A percentile compares a stretch with the other conserved stretches of the same genome.
Conservation (phyloP, 106 monocot genomes). For the Phalaenopsis aphrodite region DNA sequence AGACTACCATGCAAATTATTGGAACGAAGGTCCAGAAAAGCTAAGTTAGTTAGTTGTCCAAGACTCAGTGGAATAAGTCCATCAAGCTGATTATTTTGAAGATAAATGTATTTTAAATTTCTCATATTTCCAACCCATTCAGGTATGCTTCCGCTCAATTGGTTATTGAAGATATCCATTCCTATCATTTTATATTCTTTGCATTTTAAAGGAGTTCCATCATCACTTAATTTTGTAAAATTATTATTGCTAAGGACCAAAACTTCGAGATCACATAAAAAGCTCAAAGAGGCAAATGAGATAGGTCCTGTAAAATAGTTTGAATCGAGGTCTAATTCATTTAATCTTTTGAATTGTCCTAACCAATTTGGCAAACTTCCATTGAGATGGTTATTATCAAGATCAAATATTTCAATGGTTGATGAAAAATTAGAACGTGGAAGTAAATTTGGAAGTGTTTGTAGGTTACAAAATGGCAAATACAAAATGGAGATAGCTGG, state of each 20-base stretch:
- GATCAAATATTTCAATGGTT: neutral
- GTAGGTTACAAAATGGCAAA: neutral
- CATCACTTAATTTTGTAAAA: too few species aligned
- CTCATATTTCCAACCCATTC: neutral
- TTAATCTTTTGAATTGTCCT: too few species aligned
- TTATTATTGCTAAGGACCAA: too few species aligned
- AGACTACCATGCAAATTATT: neutral
- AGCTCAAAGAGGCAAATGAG: too few species aligned
- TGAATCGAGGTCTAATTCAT: too few species aligned
- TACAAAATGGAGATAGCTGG: neutral
- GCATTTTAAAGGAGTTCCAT: too few species aligned
- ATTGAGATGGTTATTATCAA: neutral
- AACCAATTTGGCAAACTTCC: too few species aligned
- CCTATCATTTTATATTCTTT: too few species aligned
- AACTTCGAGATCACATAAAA: too few species aligned
- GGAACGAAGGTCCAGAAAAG: neutral
- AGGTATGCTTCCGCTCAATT: neutral
- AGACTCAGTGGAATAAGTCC: neutral
- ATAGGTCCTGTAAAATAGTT: too few species aligned
- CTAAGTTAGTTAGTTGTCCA: neutral
- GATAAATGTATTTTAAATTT: neutral
- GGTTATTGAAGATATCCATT: neutral
- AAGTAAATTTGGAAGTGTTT: neutral
- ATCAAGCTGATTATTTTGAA: neutral
- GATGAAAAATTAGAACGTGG: neutral